Evolutionary conservation across 2,329 filamentous ascomycete species (phyloP).

Genomic region (Arthrobotrys entomopaga): DNA sequence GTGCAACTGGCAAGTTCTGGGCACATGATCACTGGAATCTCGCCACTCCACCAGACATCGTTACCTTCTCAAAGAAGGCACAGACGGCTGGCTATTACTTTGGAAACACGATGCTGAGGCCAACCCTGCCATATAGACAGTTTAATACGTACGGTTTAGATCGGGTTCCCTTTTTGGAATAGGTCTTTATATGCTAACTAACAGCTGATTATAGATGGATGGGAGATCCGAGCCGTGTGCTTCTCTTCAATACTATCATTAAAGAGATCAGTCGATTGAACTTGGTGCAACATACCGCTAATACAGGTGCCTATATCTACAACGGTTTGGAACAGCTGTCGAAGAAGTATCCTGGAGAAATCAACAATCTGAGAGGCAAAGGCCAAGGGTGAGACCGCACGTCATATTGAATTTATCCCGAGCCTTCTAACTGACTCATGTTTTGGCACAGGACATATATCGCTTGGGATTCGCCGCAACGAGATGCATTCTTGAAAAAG

Average conservation of each 20-base stretch:
- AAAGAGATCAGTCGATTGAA: constrained; percentile 79
- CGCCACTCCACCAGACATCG: constrained; percentile 82
- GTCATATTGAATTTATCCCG: not conserved
- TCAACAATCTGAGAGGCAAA: constrained; percentile 86
- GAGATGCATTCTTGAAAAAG: constrained; percentile 80
- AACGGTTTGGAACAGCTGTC: constrained; percentile 74
- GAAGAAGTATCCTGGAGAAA: constrained; percentile 76
- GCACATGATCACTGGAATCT: constrained; percentile 95
- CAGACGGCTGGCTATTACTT: constrained; percentile 95
- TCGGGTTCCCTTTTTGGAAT: not conserved
- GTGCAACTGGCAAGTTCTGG: constrained; percentile 94
- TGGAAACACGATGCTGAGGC: constrained; percentile 79
- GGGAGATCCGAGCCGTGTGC: constrained; percentile 85
- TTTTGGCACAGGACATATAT: constrained; percentile 74
- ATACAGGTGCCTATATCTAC: constrained; percentile 82
- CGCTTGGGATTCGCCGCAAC: constrained; percentile 83
- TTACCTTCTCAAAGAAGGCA: constrained; percentile 95
- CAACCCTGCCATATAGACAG: constrained; percentile 93
- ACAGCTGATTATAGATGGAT: constrained; percentile 71
- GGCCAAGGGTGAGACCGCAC: constrained; percentile 70
- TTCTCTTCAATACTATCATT: constrained; percentile 87
- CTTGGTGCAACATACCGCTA: constrained; percentile 79
- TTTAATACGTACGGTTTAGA: constrained; percentile 77
- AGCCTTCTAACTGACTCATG: not conserved
- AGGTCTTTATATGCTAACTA: not conserved